Evolutionary conservation across 1,139 yeast species (phyloP).

Genomic region (Lodderomyces parapsilosis): DNA sequence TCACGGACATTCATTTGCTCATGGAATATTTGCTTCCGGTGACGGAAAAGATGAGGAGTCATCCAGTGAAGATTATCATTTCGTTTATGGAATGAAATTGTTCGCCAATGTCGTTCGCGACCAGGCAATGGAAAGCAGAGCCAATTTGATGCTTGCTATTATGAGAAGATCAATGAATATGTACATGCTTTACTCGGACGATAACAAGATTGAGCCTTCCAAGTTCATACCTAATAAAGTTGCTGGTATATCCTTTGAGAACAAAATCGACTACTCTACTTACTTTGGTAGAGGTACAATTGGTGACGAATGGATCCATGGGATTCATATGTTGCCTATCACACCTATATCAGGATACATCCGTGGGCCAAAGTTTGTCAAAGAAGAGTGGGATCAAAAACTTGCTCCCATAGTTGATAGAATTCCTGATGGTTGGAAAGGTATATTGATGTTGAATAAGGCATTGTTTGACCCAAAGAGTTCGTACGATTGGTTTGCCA

Average conservation of each 20-base stretch:
- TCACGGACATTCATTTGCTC: slow-evolving; percentile 50
- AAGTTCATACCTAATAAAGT: slow-evolving; percentile 41
- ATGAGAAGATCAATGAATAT: slow-evolving; percentile 42
- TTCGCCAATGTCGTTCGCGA: slow-evolving; percentile 36
- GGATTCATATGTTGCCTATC: slow-evolving; percentile 48
- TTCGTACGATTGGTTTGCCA: slow-evolving; percentile 40
- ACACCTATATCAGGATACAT: slow-evolving; percentile 44
- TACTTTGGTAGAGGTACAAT: slow-evolving; percentile 45
- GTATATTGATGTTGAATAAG: slow-evolving; percentile 39
- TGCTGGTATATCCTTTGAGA: slow-evolving; percentile 46
- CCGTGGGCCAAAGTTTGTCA: slow-evolving; percentile 33
- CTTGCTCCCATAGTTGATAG: slow-evolving; percentile 29
- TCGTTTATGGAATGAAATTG: slow-evolving; percentile 43
- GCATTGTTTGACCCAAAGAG: slow-evolving; percentile 37
- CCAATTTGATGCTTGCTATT: slow-evolving; percentile 42
- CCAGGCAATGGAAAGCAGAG: slow-evolving; percentile 34
- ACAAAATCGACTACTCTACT: slow-evolving; percentile 45
- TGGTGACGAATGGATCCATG: slow-evolving; percentile 48
- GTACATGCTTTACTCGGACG: slow-evolving; percentile 43
- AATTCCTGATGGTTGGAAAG: slow-evolving; percentile 48
- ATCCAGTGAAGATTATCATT: slow-evolving; percentile 47
- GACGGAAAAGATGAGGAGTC: slow-evolving; percentile 51
- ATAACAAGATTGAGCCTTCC: slow-evolving; percentile 38
- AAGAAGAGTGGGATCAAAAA: slow-evolving; percentile 45
- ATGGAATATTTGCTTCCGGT: slow-evolving; percentile 44